Conservation (phyloP, 2,329 filamentous ascomycete genomes). For the Didymella pinodella region DNA sequence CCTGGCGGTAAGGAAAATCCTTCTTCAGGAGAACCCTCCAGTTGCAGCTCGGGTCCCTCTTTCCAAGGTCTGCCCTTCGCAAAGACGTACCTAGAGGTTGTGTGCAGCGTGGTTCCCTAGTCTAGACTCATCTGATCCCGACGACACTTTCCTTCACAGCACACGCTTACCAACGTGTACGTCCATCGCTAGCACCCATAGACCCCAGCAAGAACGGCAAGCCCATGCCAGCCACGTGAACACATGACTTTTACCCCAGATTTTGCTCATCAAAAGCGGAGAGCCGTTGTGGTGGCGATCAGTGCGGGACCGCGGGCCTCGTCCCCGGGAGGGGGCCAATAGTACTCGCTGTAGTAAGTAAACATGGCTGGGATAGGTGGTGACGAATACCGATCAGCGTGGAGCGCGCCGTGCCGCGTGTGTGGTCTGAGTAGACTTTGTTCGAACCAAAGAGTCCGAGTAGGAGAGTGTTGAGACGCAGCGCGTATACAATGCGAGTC, state of each 20-base stretch:
- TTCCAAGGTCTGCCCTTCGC: neutral
- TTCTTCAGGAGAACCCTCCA: neutral
- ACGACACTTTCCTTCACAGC: neutral
- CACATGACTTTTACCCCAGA: conserved; percentile 8
- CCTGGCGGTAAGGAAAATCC: neutral
- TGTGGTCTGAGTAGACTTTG: too few relatives aligned
- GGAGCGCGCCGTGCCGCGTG: conserved; percentile 5
- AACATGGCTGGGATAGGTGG: neutral
- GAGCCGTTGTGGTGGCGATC: neutral
- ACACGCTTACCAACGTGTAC: neutral
- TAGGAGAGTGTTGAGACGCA: neutral
- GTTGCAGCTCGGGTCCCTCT: neutral
- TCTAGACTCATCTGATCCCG: neutral
- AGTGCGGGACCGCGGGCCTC: conserved; percentile 9
- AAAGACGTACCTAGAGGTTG: neutral
- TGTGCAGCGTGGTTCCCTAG: neutral
- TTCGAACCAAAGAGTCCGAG: neutral
- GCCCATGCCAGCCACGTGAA: neutral
- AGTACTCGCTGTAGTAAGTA: too few relatives aligned
- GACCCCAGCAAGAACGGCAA: neutral
- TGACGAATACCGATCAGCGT: conserved; percentile 4
- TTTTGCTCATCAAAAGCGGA: neutral
- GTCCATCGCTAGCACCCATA: neutral
- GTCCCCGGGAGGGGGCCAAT: neutral
- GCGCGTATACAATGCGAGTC: neutral